Percentiles rank a stretch among this genome's conserved stretches.
Conservation (phyloP, 257 asterid species). For the Nicotiana otophora region DNA sequence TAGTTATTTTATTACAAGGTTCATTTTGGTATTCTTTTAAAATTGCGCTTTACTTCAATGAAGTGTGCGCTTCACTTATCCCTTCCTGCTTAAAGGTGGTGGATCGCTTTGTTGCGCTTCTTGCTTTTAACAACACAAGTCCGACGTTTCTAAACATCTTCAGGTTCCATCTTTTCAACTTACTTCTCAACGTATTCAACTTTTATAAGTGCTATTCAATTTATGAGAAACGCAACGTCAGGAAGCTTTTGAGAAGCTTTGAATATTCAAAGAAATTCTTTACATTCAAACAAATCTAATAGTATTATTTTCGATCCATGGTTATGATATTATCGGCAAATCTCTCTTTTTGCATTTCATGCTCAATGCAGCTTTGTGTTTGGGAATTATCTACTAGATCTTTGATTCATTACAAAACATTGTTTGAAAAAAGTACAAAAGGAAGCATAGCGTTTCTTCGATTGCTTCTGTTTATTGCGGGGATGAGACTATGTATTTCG, state of each 20-base stretch:
- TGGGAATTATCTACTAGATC: background rate
- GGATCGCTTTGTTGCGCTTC: too few relatives aligned
- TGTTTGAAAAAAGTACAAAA: too few relatives aligned
- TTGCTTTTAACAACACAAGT: too few relatives aligned
- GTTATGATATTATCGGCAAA: background rate
- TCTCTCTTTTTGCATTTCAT: background rate
- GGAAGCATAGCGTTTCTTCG: background rate
- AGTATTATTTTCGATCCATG: background rate
- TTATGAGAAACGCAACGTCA: background rate
- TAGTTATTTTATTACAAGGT: too few relatives aligned
- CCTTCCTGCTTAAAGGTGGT: too few relatives aligned
- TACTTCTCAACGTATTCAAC: too few relatives aligned
- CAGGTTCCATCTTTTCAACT: background rate
- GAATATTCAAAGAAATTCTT: background rate
- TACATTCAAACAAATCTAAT: background rate
- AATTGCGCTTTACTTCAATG: too few relatives aligned
- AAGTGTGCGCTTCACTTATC: too few relatives aligned
- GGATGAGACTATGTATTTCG: background rate
- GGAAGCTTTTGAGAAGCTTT: background rate
- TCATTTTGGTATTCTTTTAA: too few relatives aligned
- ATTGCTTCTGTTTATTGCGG: background rate
- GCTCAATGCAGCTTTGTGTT: background rate
- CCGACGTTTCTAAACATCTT: background rate
- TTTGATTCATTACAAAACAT: background rate
- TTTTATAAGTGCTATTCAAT: background rate